Evolutionary conservation across 176 grass and related monocot species (phyloP).

Genomic region (Poa pratensis): DNA sequence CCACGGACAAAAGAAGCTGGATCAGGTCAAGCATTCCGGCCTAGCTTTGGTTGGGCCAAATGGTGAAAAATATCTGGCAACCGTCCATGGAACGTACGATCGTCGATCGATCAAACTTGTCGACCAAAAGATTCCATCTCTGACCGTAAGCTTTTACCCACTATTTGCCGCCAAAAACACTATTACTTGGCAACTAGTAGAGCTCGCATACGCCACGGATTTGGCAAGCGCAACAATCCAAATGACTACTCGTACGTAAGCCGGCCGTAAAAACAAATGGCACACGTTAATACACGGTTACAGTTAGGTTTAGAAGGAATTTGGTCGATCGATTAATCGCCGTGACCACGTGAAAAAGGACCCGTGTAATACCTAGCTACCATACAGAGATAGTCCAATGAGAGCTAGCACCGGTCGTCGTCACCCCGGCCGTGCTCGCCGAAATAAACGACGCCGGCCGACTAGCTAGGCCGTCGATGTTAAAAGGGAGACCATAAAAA

Average conservation of each 20-base stretch:
- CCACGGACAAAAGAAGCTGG: neutral
- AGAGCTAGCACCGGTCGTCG: conserved; percentile 27
- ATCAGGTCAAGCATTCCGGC: conserved; percentile 26
- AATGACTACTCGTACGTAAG: neutral
- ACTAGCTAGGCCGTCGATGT: neutral
- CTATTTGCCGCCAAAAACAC: conserved; percentile 5
- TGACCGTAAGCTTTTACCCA: neutral
- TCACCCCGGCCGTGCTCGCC: conserved; percentile 11
- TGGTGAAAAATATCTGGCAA: neutral
- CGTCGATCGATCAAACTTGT: conserved; percentile 27
- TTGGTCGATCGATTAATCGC: neutral
- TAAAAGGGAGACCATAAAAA: neutral
- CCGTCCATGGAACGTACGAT: neutral
- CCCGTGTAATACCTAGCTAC: conserved; percentile 10
- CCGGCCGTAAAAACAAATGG: neutral
- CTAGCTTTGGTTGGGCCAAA: conserved; percentile 8
- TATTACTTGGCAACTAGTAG: neutral
- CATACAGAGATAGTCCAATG: neutral
- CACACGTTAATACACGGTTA: neutral
- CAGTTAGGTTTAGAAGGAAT: neutral
- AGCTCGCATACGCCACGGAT: neutral
- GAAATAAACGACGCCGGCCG: conserved; percentile 17
- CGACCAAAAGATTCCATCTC: neutral
- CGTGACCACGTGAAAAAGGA: conserved; percentile 12
- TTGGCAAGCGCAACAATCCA: neutral